Conservation (phyloP, 73 alveolate species). For the Stentor roeselii region DNA sequence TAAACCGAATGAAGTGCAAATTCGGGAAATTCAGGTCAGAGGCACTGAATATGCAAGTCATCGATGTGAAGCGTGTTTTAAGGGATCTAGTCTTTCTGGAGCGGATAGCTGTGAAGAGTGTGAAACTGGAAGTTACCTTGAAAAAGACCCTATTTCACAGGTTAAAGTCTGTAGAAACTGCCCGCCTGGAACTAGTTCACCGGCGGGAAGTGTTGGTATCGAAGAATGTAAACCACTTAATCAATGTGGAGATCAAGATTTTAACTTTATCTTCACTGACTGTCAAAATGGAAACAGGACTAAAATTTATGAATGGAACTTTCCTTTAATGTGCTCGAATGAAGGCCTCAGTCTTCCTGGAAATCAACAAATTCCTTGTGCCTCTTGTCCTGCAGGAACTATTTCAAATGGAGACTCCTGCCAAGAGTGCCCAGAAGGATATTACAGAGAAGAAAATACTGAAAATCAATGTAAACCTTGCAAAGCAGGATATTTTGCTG, state of each 20-base stretch:
- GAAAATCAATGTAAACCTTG: neutral
- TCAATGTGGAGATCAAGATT: neutral
- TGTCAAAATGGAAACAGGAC: neutral
- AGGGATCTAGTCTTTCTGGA: neutral
- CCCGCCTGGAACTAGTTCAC: neutral
- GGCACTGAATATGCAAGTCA: slow-evolving; percentile 1
- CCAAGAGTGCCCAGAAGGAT: neutral
- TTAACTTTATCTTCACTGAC: neutral
- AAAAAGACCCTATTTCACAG: too few relatives aligned
- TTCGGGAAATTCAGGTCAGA: neutral
- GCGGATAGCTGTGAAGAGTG: slow-evolving; percentile 7
- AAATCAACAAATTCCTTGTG: neutral
- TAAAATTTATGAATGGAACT: neutral
- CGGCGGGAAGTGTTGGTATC: neutral
- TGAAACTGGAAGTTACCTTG: neutral
- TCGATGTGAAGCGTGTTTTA: neutral
- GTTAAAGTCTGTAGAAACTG: neutral
- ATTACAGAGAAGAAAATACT: neutral
- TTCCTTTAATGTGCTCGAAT: neutral
- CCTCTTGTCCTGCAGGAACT: slow-evolving; percentile 5
- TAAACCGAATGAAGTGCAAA: neutral
- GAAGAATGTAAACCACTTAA: neutral
- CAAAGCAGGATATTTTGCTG: neutral
- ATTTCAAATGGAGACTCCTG: neutral
- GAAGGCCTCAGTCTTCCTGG: neutral